phyloP scores from a whole-genome alignment of 768 basidiomycete species.

The Russula virescens region DNA sequence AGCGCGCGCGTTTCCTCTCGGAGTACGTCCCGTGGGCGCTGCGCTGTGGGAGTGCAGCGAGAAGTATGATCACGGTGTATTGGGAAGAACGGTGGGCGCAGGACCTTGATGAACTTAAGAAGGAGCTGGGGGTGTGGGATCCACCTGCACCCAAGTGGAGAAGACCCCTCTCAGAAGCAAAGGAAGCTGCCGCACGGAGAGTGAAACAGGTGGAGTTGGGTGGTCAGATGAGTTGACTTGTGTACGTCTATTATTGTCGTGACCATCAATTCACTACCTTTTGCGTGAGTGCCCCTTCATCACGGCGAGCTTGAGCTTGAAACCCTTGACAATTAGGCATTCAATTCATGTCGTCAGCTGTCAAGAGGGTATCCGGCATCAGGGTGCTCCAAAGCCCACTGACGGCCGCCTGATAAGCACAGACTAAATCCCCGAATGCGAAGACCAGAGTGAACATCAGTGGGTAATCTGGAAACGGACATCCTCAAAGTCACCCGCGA shows the following conservation, averaged over 20 bases:
- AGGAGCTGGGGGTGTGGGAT: conserved; percentile 79
- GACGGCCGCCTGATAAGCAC: conserved; percentile 1
- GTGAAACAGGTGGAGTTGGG: neutral
- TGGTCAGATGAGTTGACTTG: conserved; percentile 8
- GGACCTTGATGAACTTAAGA: conserved; percentile 74
- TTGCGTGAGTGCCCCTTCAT: conserved; percentile 3
- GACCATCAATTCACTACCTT: conserved; percentile 9
- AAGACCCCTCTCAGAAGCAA: conserved; percentile 57
- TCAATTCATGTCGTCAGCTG: conserved; percentile 2
- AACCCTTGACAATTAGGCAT: conserved; percentile 4
- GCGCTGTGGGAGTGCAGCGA: conserved; percentile 67
- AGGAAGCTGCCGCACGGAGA: conserved; percentile 38
- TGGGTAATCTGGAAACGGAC: neutral
- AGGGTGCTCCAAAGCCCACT: neutral
- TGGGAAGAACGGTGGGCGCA: conserved; percentile 96
- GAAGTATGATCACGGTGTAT: conserved; percentile 81
- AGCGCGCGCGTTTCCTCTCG: conserved; percentile 46
- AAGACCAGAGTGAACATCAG: neutral
- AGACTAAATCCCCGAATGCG: neutral
- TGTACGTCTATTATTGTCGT: conserved; percentile 15
- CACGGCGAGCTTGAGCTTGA: conserved; percentile 9
- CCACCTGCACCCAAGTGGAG: conserved; percentile 72
- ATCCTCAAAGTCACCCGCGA: neutral
- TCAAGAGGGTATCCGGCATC: neutral
- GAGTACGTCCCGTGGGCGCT: conserved; percentile 95